Evolutionary conservation across 345 rosid species (phyloP), one percentile per base, ranked within the genome.

Genomic region (Capsella bursapastoris): DNA sequence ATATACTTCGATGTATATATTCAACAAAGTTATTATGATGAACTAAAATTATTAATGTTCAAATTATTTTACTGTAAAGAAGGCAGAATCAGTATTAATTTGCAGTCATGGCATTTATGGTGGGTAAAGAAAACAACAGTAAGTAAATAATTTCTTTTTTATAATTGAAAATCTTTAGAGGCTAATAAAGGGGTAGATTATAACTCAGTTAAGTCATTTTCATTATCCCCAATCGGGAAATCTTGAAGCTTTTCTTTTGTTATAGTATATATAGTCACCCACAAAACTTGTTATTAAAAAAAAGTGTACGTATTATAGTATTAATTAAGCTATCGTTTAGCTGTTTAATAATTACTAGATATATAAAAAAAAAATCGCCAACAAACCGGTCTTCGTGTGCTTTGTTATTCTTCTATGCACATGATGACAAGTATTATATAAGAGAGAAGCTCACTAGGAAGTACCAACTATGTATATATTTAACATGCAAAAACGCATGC

Each of bases 401-500:
- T 76, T 62, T 62, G 70, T 2, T 37, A 28, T 61, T 53, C 64
- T 57, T 62, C 55, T 69, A 37, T 62, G 65, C 65, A 69, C 75
- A 69, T 76, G 74, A 43, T 34, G 61, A 65, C 74, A 69, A 52
- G 67, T 68, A 53, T 49, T 37, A 51, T 22, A 22, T 22, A 22
- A 22, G 25, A 22, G 25, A 38, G 51, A 61, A 61, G 35, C 50
- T 55, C 59, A 63, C 64, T 22, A 32, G 57, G 41, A 74, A 57
- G 53, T 74, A 74, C 40, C 29, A 16, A 14, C 15, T 14, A 22
- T 40, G 7, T 52, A 43, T 51, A 56, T 65, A 38, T 57, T 22
- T 58, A 47, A 49, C 61, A 58, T 58, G 60, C 52, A 58, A 66
- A 49, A 66, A 49, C 51, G 41, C 78, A 66, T 66, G 72, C 67